Evolutionary conservation across 1,139 yeast genomes (phyloP).

Genomic region (Kurtzmaniella quercitrusa): DNA sequence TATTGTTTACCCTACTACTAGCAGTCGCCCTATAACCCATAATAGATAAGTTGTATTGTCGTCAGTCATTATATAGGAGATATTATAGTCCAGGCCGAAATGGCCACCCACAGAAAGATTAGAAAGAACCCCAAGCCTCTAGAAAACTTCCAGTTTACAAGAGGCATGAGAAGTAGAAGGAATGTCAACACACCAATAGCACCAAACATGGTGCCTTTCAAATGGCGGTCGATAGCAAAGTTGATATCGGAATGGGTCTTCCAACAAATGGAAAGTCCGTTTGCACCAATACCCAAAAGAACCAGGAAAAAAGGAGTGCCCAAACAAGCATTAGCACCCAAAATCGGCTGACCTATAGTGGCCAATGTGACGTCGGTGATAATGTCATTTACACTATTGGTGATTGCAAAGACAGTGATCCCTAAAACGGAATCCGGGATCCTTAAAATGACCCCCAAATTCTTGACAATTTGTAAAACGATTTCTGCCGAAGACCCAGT

Average conservation of each 20-base stretch:
- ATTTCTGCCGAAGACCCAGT: slow-evolving; percentile 4
- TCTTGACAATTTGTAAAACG: slow-evolving; percentile 29
- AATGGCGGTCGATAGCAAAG: slow-evolving; percentile 17
- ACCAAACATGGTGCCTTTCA: slow-evolving; percentile 24
- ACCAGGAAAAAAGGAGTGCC: slow-evolving; percentile 40
- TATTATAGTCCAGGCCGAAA: slow-evolving; percentile 9
- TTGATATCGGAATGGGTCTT: slow-evolving; percentile 15
- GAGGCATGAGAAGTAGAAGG: slow-evolving; percentile 26
- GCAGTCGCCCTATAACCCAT: too few species aligned
- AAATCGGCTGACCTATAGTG: slow-evolving; percentile 27
- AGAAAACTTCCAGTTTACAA: slow-evolving; percentile 34
- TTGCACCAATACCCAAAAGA: slow-evolving; percentile 37
- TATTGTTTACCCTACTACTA: too few species aligned
- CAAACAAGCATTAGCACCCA: slow-evolving; percentile 39
- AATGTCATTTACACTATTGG: slow-evolving; percentile 40
- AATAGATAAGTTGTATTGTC: neutral
- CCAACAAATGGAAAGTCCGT: slow-evolving; percentile 21
- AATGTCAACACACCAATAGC: slow-evolving; percentile 21
- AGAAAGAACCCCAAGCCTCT: slow-evolving; percentile 23
- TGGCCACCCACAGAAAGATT: slow-evolving; percentile 18
- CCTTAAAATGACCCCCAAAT: slow-evolving; percentile 32
- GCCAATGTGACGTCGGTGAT: slow-evolving; percentile 38
- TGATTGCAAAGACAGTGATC: slow-evolving; percentile 33
- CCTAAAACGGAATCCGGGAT: slow-evolving; percentile 41
- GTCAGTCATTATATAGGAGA: neutral